Evolutionary conservation across 2,329 filamentous ascomycete genomes (phyloP).

Genomic region (Xylariales sp.): DNA sequence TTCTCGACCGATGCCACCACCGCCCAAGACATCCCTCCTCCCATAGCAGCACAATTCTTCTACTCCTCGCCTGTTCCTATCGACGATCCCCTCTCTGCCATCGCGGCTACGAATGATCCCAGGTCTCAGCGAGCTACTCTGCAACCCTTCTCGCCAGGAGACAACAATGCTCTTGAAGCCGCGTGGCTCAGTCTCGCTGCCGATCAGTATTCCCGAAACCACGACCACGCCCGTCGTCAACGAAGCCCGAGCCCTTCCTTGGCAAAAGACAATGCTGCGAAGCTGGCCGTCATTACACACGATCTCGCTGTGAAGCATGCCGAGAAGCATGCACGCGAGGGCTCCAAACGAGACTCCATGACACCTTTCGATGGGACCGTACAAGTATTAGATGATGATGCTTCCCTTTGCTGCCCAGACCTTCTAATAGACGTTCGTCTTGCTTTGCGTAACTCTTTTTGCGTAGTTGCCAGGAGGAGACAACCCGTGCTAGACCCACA

Average conservation of each 20-base stretch:
- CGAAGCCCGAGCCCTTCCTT: constrained; percentile 50
- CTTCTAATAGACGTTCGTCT: constrained; percentile 60
- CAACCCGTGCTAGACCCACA: constrained; percentile 57
- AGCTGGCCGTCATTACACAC: constrained; percentile 55
- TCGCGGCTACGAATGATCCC: constrained; percentile 62
- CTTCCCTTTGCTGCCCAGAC: constrained; percentile 61
- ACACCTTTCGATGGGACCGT: constrained; percentile 47
- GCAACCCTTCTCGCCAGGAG: constrained; percentile 80
- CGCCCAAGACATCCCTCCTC: constrained; percentile 66
- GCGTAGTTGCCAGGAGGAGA: constrained; percentile 58
- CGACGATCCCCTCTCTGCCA: constrained; percentile 83
- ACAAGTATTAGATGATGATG: constrained; percentile 45
- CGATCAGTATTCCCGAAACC: constrained; percentile 60
- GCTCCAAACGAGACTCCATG: constrained; percentile 48
- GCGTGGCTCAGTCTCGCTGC: constrained; percentile 75
- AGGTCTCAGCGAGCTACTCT: constrained; percentile 69
- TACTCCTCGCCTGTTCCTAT: constrained; percentile 85
- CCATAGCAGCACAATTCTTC: constrained; percentile 80
- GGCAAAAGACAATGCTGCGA: constrained; percentile 52
- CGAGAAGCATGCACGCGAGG: constrained; percentile 58
- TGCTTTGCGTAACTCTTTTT: constrained; percentile 63
- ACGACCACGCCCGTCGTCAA: constrained; percentile 54
- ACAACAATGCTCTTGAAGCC: constrained; percentile 83
- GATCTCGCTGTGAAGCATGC: constrained; percentile 60
- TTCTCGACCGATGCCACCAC: constrained; percentile 48